Conservation (phyloP, 2,329 filamentous ascomycete species). For the Pseudogymnoascus sp. region DNA sequence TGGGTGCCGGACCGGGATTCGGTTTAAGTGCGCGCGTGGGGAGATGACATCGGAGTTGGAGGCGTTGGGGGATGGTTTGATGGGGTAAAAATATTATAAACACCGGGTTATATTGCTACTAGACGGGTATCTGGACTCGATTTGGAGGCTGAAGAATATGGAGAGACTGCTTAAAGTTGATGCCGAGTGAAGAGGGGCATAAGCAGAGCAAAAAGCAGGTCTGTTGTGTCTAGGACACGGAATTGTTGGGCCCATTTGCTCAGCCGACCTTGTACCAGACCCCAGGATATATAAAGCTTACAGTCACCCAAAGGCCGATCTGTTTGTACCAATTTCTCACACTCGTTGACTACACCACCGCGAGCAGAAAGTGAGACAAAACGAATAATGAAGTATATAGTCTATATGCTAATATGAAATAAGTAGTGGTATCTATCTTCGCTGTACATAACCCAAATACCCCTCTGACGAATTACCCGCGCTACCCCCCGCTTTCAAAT, state of each 20-base stretch:
- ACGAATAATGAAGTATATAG: background rate
- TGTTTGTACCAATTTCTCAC: background rate
- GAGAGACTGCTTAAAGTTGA: background rate
- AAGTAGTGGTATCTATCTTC: background rate
- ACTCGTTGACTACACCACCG: background rate
- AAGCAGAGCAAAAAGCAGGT: background rate
- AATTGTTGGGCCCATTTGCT: background rate
- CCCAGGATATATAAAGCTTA: background rate
- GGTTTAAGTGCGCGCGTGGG: background rate
- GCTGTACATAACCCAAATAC: background rate
- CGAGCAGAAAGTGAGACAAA: background rate
- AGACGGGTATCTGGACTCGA: no score
- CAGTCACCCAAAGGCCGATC: background rate
- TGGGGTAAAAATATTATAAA: background rate
- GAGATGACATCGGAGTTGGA: background rate
- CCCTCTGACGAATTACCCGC: background rate
- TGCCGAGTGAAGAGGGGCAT: background rate
- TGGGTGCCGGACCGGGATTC: slow-evolving; percentile 60
- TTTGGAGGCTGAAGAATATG: background rate
- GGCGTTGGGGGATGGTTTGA: background rate
- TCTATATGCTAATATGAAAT: background rate
- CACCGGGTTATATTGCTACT: background rate
- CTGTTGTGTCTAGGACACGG: background rate
- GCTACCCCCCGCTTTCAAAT: background rate
- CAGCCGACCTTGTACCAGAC: background rate